phyloP scores from a whole-genome alignment of 371 early-diverging fungal genomes.

The Capillidium rhysosporum region DNA sequence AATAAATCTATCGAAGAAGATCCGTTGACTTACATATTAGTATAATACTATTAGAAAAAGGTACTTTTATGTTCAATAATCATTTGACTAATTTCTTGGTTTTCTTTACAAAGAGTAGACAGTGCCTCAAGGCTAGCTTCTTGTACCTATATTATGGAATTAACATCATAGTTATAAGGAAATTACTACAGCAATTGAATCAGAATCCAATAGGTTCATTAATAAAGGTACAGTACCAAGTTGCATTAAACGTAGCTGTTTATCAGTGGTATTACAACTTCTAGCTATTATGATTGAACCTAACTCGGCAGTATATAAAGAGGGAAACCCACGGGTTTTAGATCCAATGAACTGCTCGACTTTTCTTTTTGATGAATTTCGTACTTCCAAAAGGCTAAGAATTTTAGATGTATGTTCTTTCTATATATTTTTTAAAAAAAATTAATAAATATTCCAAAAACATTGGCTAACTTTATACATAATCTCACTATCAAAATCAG shows the following conservation, averaged over 20 bases:
- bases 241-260: slow-evolving; percentile 32
- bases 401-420: slow-evolving; percentile 13
- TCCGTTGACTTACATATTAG: slow-evolving; percentile 10
- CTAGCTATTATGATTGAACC: slow-evolving; percentile 42
- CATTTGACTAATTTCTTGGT: slow-evolving; percentile 24
- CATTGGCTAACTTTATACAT: slow-evolving; percentile 26
- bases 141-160: slow-evolving; percentile 25
- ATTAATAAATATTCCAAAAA: neutral
- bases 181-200: slow-evolving; percentile 19
- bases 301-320: slow-evolving; percentile 23
- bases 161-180: neutral
- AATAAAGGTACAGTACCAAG: slow-evolving; percentile 37
- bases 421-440: neutral
- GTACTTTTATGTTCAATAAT: slow-evolving; percentile 17
- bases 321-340: neutral
- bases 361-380: slow-evolving; percentile 12
- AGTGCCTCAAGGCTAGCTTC: slow-evolving; percentile 65
- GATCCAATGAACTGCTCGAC: slow-evolving; percentile 6
- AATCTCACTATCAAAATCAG: slow-evolving; percentile 29
- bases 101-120: slow-evolving; percentile 39
- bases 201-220: slow-evolving; percentile 31
- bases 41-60: neutral
- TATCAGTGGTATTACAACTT: slow-evolving; percentile 34
- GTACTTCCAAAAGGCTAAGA: slow-evolving; percentile 15
- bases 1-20: slow-evolving; percentile 22